Conservation (phyloP, 225 moss, liverwort and hornwort genomes). For the Physcomitrium patens region DNA sequence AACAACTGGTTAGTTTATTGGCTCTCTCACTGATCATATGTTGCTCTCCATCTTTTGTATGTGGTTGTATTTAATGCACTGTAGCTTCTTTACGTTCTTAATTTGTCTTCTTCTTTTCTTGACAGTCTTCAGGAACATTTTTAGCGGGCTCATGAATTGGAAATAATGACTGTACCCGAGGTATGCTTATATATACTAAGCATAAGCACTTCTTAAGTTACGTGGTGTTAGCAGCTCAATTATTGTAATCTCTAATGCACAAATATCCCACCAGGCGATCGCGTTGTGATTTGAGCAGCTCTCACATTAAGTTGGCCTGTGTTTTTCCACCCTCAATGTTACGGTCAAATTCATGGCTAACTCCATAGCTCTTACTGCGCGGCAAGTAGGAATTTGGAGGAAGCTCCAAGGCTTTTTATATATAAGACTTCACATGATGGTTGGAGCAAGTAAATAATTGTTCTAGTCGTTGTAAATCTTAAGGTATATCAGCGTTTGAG, state of each 20-base stretch:
- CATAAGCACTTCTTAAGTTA: too few relatives aligned
- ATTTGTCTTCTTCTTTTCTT: conserved; percentile 9
- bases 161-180: too few relatives aligned
- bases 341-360: too few relatives aligned
- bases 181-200: too few relatives aligned
- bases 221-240: too few relatives aligned
- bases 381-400: neutral
- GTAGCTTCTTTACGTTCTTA: neutral
- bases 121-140: neutral
- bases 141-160: too few relatives aligned
- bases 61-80: conserved; percentile 10
- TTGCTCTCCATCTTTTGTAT: neutral
- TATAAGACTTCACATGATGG: neutral
- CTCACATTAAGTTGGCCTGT: too few relatives aligned
- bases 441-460: neutral
- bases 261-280: too few relatives aligned
- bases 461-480: neutral
- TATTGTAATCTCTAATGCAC: too few relatives aligned
- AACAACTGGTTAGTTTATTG: conserved; percentile 12
- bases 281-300: too few relatives aligned
- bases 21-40: conserved; percentile 11
- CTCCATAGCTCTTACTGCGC: neutral
- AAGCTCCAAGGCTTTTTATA: neutral
- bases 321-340: too few relatives aligned
- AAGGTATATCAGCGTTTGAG: neutral